These are phyloP conservation scores for Acrocalymma vagum DNA, from an alignment of 2,329 filamentous ascomycete genomes.

Conservation along the genomic window DNA sequence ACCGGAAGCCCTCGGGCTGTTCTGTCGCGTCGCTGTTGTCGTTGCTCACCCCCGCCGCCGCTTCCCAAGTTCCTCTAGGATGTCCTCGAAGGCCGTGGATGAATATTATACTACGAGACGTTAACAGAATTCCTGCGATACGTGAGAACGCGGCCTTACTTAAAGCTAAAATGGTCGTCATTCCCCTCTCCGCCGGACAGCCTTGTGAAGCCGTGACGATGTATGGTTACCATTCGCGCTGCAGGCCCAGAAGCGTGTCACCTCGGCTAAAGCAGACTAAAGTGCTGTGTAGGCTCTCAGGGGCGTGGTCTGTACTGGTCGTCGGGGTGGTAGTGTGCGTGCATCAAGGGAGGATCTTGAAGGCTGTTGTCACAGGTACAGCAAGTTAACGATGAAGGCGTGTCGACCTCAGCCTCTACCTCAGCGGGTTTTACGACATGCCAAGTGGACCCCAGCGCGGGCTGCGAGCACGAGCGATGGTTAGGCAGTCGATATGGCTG, in stretches of 20 bases:
- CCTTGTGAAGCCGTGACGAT: conserved; percentile 15
- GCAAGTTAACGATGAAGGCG: no score
- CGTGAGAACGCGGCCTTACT: conserved; percentile 6
- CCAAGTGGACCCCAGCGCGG: no score
- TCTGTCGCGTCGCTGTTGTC: conserved; percentile 17
- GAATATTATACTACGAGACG: conserved; percentile 41
- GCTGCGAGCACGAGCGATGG: no score
- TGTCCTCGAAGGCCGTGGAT: conserved; percentile 48
- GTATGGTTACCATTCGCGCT: conserved; percentile 14
- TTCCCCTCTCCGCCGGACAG: conserved; percentile 4
- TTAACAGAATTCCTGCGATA: conserved; percentile 3
- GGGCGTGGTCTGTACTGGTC: no score
- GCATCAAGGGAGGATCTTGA: no score
- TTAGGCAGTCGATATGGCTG: no score
- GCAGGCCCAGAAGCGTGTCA: conserved; percentile 3
- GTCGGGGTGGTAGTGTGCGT: no score
- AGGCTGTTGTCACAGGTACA: no score
- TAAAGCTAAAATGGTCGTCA: conserved; percentile 10
- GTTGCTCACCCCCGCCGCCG: conserved; percentile 9
- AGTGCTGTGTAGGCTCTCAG: no score
- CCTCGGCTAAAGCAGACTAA: no score
- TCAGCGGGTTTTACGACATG: no score
- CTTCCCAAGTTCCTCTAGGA: conserved; percentile 44
- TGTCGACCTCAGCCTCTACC: no score
- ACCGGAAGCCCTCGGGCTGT: conserved; percentile 10